Conservation (phyloP, 768 basidiomycete species). For the Porpolomopsis calyptriformis region DNA sequence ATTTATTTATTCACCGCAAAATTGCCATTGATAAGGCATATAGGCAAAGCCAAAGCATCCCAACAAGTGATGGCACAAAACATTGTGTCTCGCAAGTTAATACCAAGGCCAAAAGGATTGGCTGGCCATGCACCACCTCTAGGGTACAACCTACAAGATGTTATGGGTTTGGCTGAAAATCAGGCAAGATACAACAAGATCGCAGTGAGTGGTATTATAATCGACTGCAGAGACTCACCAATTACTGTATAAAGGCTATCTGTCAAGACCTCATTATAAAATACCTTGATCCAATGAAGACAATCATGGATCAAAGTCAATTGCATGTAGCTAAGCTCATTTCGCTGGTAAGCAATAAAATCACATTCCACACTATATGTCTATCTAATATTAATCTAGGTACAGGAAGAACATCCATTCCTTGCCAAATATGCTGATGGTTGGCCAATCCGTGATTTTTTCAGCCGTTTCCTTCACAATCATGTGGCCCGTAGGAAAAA, state of each 20-base stretch:
- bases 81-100: background rate
- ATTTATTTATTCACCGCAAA: background rate
- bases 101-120: background rate
- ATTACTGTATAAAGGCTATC: background rate
- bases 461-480: background rate
- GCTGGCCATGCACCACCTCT: background rate
- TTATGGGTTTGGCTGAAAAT: background rate
- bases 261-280: background rate
- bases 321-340: background rate
- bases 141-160: background rate
- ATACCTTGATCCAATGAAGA: background rate
- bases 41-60: background rate
- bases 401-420: no score
- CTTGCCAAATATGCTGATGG: background rate
- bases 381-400: background rate
- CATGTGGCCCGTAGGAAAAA: no score
- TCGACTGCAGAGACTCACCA: background rate
- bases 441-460: background rate
- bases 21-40: background rate
- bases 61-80: background rate
- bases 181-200: conserved; percentile 1
- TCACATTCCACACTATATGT: background rate
- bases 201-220: conserved; percentile 1
- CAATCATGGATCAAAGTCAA: background rate
- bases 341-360: background rate